A percentile compares a stretch with the other conserved stretches of the same genome.
Conservation (phyloP, 768 basidiomycete genomes). For the Leccinellum rugosiceps region DNA sequence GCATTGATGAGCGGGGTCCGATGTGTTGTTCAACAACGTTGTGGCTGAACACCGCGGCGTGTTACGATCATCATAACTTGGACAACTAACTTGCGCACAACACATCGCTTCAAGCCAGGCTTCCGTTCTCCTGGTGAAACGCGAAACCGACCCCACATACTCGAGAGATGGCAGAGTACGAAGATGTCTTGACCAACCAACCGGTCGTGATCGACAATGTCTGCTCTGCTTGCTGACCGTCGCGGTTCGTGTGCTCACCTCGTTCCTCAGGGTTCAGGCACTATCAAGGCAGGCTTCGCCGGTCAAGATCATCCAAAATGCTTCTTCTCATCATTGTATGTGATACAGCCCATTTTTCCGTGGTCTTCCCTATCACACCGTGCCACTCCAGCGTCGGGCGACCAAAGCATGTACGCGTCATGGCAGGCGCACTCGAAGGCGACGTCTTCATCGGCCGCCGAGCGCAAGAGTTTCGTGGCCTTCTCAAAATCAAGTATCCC, state of each 20-base stretch:
- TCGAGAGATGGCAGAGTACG: constrained; percentile 73
- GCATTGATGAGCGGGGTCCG: constrained; percentile 13
- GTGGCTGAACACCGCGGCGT: constrained; percentile 17
- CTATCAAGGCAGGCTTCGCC: constrained; percentile 98
- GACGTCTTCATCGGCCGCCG: constrained; percentile 94
- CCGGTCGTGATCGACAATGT: constrained; percentile 99
- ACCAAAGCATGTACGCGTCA: constrained; percentile 96
- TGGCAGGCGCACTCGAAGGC: constrained; percentile 96
- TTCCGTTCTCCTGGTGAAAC: not conserved
- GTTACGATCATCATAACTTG: not conserved
- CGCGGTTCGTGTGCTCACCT: constrained; percentile 23
- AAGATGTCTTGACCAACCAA: constrained; percentile 95
- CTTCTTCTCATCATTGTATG: constrained; percentile 98
- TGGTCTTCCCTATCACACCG: constrained; percentile 17
- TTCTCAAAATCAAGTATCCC: constrained; percentile 97
- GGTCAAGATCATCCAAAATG: constrained; percentile 99
- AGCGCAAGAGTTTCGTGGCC: constrained; percentile 93
- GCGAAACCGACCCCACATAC: constrained; percentile 9
- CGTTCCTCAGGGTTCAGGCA: constrained; percentile 83
- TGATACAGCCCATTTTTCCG: constrained; percentile 35
- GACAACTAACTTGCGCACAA: not conserved
- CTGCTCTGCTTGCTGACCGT: constrained; percentile 30
- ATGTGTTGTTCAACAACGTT: not conserved
- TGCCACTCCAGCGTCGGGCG: constrained; percentile 71
- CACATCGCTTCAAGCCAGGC: constrained; percentile 1